phyloP scores from a whole-genome alignment of 345 rosid species.

The Brassica incana region DNA sequence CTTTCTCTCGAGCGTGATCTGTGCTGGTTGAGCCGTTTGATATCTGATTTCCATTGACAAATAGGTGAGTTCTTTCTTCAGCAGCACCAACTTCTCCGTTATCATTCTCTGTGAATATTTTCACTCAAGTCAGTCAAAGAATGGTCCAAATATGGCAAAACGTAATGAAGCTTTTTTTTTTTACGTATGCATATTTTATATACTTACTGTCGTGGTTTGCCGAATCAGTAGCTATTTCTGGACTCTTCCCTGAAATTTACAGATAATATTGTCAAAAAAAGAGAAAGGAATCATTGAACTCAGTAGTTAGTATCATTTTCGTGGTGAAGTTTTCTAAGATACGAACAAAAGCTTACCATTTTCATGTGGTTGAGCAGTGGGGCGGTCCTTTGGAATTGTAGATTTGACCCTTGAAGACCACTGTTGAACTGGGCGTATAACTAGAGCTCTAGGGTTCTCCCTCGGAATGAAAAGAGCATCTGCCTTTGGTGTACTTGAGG shows the following conservation, averaged over 20 bases:
- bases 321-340: neutral
- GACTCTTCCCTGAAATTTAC: constrained; percentile 45
- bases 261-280: constrained; percentile 8
- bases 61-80: constrained; percentile 30
- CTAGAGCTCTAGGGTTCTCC: constrained; percentile 93
- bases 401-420: constrained; percentile 52
- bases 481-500: constrained; percentile 88
- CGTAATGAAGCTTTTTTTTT: neutral
- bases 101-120: constrained; percentile 47
- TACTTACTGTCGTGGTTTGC: constrained; percentile 49
- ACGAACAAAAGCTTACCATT: constrained; percentile 48
- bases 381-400: constrained; percentile 50
- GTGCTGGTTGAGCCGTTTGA: constrained; percentile 53
- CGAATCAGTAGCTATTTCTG: constrained; percentile 43
- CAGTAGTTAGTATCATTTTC: neutral
- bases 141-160: constrained; percentile 5
- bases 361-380: constrained; percentile 38
- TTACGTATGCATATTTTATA: neutral
- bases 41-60: constrained; percentile 49
- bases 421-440: constrained; percentile 64
- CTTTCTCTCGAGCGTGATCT: constrained; percentile 51
- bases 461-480: constrained; percentile 91
- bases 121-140: constrained; percentile 9
- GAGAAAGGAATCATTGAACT: neutral
- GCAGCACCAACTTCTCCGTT: constrained; percentile 43